Evolutionary conservation across 2,329 filamentous ascomycete species (phyloP).

Genomic region (Trichoderma koningii): DNA sequence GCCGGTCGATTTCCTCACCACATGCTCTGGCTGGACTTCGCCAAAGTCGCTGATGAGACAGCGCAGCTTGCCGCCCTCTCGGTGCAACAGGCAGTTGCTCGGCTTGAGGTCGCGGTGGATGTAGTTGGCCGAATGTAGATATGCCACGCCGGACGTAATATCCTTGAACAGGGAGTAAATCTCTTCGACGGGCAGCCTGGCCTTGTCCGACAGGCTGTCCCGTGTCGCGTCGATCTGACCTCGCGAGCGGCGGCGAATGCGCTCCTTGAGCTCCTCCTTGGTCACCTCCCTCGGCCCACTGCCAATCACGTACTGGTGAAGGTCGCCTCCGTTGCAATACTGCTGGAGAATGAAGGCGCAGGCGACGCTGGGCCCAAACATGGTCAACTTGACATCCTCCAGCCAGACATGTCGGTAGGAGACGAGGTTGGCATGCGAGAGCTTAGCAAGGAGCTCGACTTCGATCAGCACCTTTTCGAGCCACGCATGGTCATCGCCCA

Average conservation of each 20-base stretch:
- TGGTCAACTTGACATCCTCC: slow-evolving; percentile 80
- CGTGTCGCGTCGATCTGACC: slow-evolving; percentile 67
- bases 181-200: slow-evolving; percentile 72
- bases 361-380: slow-evolving; percentile 86
- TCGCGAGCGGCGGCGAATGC: slow-evolving; percentile 78
- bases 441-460: slow-evolving; percentile 85
- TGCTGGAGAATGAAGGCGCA: slow-evolving; percentile 97
- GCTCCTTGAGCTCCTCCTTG: slow-evolving; percentile 85
- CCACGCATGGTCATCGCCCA: slow-evolving; percentile 93
- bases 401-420: slow-evolving; percentile 98
- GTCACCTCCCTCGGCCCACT: slow-evolving; percentile 64
- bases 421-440: slow-evolving; percentile 93
- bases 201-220: slow-evolving; percentile 47
- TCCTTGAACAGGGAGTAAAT: slow-evolving; percentile 97
- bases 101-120: slow-evolving; percentile 96
- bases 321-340: slow-evolving; percentile 92
- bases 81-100: slow-evolving; percentile 88
- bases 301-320: slow-evolving; percentile 83
- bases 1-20: slow-evolving; percentile 82
- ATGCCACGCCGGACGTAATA: slow-evolving; percentile 86
- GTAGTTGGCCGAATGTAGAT: slow-evolving; percentile 87
- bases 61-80: slow-evolving; percentile 67
- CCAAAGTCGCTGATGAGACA: slow-evolving; percentile 98
- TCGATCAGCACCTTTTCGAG: slow-evolving; percentile 91
- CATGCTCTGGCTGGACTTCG: slow-evolving; percentile 85